These are phyloP conservation scores for Delonix regia DNA, from an alignment of 306 rosid genomes.

Conservation along the genomic window DNA sequence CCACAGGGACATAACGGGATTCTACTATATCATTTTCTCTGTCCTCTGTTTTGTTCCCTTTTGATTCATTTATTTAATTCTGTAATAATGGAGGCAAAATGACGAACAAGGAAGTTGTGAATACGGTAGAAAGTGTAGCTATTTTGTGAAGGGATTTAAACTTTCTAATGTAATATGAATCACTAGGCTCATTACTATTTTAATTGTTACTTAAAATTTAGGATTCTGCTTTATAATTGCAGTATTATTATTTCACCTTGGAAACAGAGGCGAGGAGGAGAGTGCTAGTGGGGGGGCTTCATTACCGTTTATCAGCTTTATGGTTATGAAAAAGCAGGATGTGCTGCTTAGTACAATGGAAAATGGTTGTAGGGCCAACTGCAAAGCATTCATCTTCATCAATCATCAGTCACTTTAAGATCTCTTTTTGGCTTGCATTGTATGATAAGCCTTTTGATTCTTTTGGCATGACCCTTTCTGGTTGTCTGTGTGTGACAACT, in stretches of 20 bases:
- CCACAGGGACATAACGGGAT: constrained; percentile 31
- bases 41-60: background rate
- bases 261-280: background rate
- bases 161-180: background rate
- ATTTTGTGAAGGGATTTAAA: background rate
- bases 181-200: background rate
- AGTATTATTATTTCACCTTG: background rate
- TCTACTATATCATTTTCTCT: background rate
- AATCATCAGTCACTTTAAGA: background rate
- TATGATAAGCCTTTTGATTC: background rate
- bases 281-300: background rate
- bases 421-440: constrained; percentile 1
- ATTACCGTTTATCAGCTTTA: background rate
- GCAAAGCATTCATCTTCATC: background rate
- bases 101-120: constrained; percentile 38
- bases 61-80: constrained; percentile 35
- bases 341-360: background rate
- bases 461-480: background rate
- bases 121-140: constrained; percentile 24
- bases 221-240: background rate
- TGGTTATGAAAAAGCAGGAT: background rate
- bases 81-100: background rate
- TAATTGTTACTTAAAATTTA: background rate
- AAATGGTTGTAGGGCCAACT: background rate
- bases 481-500: background rate